Base-by-base conservation (phyloP, 768 basidiomycete genomes). In the Tubosaeta brunneosetosa region DNA sequence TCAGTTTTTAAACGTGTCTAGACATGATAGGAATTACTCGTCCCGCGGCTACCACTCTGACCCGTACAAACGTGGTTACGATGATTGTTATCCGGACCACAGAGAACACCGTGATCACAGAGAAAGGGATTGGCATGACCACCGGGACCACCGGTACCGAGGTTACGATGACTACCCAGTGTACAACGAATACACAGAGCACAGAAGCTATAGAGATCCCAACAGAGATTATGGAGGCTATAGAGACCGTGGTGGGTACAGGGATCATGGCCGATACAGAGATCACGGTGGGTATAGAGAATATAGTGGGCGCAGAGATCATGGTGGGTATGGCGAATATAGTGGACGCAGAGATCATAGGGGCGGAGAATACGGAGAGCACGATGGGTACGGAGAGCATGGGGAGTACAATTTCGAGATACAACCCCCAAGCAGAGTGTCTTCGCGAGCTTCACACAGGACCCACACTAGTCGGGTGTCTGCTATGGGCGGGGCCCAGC, bases 391-490 rank as follows among this genome's bases (percentile, higher is more conserved):
- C 51, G 49, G 59, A 31, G 62, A 55, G 4, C 57, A 59, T 9
- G 57, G 53, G 22, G 58, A 57, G 8, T 26, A 62, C 29, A 51
- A 50, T 43, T 22, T 13, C 25, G 61, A 69, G 25, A 40, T 44
- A 11, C 27, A 51, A 25, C 2, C 49, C 19, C 67, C 67, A 44
- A 16, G 48, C 46, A 64, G 65, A 51, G 52, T 45, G 27, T 25
- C 66, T 34, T 66, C 65, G 44, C 63, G 61, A 53, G 60, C 58
- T 44, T 62, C 69, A 3, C 69, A 69, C 17, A 58, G 69, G 53
- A 14, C 60, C 17, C 44, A 64, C 50, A 58, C 45, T 17, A 50
- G 52, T 47, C 65, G 65, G 26, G 27, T 55, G 31, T 42, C 61
- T 47, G 36, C 57, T 27, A 40, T 37, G 7, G 27, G 27, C 3